Evolutionary conservation across 1,284 basidiomycete species (phyloP).

Genomic region (Hemileia vastatrix): DNA sequence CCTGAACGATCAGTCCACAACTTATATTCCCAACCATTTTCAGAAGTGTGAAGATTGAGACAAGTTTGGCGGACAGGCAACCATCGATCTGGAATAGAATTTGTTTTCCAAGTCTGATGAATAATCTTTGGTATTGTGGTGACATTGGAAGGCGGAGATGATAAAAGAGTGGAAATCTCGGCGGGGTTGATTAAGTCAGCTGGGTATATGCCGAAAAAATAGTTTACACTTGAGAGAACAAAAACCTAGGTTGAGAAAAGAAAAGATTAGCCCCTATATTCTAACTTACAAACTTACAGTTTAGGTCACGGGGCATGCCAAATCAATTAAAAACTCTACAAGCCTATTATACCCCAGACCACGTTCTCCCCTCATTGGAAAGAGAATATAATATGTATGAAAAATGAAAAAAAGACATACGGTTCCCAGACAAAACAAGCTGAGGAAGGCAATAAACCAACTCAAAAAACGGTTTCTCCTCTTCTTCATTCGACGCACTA

Average conservation of each 20-base stretch:
- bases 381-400: background rate
- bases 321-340: constrained; percentile 1
- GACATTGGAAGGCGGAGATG: constrained; percentile 15
- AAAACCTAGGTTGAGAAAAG: background rate
- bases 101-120: constrained; percentile 97
- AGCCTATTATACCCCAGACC: constrained; percentile 10
- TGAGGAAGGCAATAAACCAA: too few species aligned
- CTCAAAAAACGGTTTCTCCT: too few species aligned
- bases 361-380: background rate
- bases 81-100: constrained; percentile 76
- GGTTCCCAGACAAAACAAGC: too few species aligned
- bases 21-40: constrained; percentile 89
- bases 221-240: constrained; percentile 12
- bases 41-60: constrained; percentile 57
- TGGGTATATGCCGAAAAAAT: constrained; percentile 4
- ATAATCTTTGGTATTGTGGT: constrained; percentile 71
- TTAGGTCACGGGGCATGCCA: too few species aligned
- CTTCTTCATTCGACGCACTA: too few species aligned
- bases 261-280: background rate
- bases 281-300: constrained; percentile 7
- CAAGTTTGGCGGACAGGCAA: constrained; percentile 48
- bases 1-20: constrained; percentile 91
- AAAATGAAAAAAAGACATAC: background rate
- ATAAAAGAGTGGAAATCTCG: background rate
- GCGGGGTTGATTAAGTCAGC: constrained; percentile 1